Base-by-base conservation (phyloP, 805 yeast species). In the Metschnikowia hibisci region DNA sequence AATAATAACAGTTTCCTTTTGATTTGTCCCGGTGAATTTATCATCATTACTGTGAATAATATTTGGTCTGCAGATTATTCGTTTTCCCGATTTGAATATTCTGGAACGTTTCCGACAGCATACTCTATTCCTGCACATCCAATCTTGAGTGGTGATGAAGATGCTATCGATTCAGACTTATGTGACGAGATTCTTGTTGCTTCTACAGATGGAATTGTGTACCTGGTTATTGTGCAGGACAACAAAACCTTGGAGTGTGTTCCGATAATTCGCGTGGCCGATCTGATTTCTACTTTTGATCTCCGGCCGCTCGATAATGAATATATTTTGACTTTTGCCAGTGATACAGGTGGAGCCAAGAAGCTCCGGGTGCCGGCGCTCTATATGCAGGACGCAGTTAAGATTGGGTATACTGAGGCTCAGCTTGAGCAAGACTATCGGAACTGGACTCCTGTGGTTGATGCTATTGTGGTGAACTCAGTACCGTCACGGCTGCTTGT, bases 361-460 rank as follows among this genome's bases (percentile, higher is more conserved):
- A 67, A 66, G 41, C 45, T 70, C 8, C 38, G 62, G 3, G 51
- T 73, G 4, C 33, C 45, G 5, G 13, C 33, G 10, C 39, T 45
- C 6, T 30, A 41, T 23, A 14, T 42, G 11, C 33, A 27, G 6
- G 38, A 32, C 6, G 26, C 6, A 3, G 12, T 6, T 1, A 57
- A 44, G 41, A 39, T 48, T 6, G 46, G 52, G 1, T 63, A 55
- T 35, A 61, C 61, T 18, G 50, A 42, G 23, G 63, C 61, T 5
- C 48, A 48, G 22, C 40, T 65, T 6, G 27, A 62, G 2, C 52
- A 53, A 2, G 69, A 61, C 41, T 69, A 63, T 54, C 63, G 61
- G 29, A 73, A 69, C 47, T 76, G 81, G 80, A 64, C 78, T 0
- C 80, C 80, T 0, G 40, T 75, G 1, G 45, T 70, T 14, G 79